These are phyloP conservation scores for Gardenia jasminoides DNA, from an alignment of 257 asterid genomes.

Conservation along the genomic window DNA sequence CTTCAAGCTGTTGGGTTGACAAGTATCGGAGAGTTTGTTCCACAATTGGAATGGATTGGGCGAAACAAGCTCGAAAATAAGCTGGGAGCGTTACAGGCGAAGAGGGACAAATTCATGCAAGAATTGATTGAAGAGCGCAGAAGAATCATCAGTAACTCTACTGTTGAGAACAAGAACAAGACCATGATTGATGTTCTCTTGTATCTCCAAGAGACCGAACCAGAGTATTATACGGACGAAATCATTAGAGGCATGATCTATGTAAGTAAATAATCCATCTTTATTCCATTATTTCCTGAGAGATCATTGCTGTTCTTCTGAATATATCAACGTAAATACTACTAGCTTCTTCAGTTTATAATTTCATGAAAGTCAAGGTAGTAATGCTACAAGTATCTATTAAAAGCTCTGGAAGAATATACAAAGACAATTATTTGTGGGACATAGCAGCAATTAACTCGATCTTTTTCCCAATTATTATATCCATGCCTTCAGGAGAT, in stretches of 20 bases:
- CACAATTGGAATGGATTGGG: constrained; percentile 32
- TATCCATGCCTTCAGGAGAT: no score
- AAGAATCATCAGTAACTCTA: background rate
- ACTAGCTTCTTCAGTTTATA: no score
- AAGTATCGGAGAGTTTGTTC: constrained; percentile 37
- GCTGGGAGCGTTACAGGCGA: constrained; percentile 25
- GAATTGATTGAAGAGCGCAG: constrained; percentile 38
- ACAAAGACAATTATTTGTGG: no score
- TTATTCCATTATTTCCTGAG: no score
- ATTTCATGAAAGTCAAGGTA: no score
- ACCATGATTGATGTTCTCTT: constrained; percentile 45
- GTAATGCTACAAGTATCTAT: no score
- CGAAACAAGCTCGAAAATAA: constrained; percentile 25
- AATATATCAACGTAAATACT: no score
- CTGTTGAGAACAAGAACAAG: constrained; percentile 10
- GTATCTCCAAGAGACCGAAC: constrained; percentile 41
- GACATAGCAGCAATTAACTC: no score
- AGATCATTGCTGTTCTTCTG: no score
- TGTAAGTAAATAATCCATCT: background rate
- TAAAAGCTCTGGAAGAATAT: no score
- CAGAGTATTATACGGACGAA: constrained; percentile 35
- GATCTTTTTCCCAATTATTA: no score
- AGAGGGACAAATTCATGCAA: constrained; percentile 43
- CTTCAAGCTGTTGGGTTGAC: constrained; percentile 21
- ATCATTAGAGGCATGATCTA: constrained; percentile 24